Evolutionary conservation across 768 basidiomycete genomes (phyloP).

Genomic region (Clavaria fumosa): DNA sequence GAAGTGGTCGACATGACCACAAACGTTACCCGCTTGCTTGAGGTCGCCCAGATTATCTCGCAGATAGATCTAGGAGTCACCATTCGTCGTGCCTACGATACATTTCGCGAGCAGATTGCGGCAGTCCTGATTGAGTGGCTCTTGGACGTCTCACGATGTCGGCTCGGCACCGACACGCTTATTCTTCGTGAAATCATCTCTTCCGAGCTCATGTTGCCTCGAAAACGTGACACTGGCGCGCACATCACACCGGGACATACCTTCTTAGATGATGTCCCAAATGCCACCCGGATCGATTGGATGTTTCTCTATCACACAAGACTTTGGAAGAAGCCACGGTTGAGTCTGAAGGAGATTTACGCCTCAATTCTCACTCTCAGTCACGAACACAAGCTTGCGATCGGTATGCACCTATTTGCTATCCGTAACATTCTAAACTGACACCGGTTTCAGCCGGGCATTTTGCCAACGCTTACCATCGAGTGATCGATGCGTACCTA

Average conservation of each 20-base stretch:
- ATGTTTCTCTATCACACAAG: constrained; percentile 70
- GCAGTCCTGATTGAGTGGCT: constrained; percentile 80
- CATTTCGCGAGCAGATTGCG: constrained; percentile 75
- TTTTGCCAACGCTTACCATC: constrained; percentile 74
- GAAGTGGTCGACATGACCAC: constrained; percentile 69
- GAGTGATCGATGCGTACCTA: constrained; percentile 81
- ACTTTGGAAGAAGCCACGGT: constrained; percentile 72
- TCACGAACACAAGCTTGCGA: constrained; percentile 54
- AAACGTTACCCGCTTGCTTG: constrained; percentile 39
- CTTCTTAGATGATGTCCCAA: constrained; percentile 28
- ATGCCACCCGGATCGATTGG: constrained; percentile 54
- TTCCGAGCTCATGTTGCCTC: constrained; percentile 46
- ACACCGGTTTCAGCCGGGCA: constrained; percentile 41
- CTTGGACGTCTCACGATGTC: constrained; percentile 59
- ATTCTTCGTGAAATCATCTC: constrained; percentile 62
- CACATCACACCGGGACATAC: constrained; percentile 24
- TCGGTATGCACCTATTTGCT: constrained; percentile 38
- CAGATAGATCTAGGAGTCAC: constrained; percentile 90
- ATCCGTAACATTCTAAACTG: not conserved
- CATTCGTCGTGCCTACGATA: constrained; percentile 73
- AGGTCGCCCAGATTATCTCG: constrained; percentile 61
- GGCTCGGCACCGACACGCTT: constrained; percentile 50
- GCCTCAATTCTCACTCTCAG: constrained; percentile 58
- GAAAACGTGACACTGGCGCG: constrained; percentile 35
- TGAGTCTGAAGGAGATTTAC: constrained; percentile 73